Conservation (phyloP, 441 rosid species). For the Eruca vesicaria region DNA sequence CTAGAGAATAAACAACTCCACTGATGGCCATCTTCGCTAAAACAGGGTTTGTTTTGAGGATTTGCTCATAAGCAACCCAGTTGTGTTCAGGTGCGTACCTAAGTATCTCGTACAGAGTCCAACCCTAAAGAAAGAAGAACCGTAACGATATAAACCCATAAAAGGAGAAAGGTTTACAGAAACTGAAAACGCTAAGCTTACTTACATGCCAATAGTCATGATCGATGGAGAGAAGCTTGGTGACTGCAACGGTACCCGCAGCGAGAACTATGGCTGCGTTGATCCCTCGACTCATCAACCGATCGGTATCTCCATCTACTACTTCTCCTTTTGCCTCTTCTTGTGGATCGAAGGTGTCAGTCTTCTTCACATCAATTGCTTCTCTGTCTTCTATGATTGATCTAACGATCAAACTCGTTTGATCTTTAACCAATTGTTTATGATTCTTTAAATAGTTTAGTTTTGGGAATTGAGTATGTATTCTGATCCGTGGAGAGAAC, state of each 20-base stretch:
- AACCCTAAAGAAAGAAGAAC: constrained; percentile 52
- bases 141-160: not conserved
- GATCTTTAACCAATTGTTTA: constrained; percentile 18
- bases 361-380: constrained; percentile 39
- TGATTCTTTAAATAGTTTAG: constrained; percentile 16
- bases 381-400: constrained; percentile 64
- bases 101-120: constrained; percentile 88
- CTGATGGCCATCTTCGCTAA: constrained; percentile 98
- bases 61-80: constrained; percentile 92
- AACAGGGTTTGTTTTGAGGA: constrained; percentile 83
- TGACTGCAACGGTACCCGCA: constrained; percentile 72
- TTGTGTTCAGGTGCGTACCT: constrained; percentile 87
- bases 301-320: constrained; percentile 32
- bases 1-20: constrained; percentile 79
- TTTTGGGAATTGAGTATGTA: not conserved
- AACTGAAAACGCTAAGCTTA: constrained; percentile 59
- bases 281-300: constrained; percentile 53
- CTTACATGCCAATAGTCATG: constrained; percentile 98
- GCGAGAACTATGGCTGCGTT: constrained; percentile 86
- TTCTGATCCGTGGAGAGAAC: constrained; percentile 18
- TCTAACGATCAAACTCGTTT: constrained; percentile 38
- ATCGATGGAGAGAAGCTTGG: constrained; percentile 78
- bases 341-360: constrained; percentile 18
- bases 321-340: not conserved
- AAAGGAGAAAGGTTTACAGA: constrained; percentile 13